Evolutionary conservation across 1,139 yeast species (phyloP), one percentile per base, ranked within the genome.

Genomic region (Entelexis paramagnoliae): DNA sequence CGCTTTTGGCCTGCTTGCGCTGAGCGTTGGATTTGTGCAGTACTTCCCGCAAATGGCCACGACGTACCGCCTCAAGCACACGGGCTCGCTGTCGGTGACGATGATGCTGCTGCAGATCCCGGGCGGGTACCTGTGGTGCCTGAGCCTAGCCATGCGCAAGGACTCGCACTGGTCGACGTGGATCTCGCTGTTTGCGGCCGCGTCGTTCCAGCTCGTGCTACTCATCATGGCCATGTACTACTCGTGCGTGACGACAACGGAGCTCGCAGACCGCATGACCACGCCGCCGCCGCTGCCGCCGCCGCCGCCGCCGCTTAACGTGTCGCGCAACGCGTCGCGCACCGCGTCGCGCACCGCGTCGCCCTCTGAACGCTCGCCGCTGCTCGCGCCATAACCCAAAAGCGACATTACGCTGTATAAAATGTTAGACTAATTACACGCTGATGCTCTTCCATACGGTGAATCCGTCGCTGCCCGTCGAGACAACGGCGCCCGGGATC

Each of bases 361-460:
- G 16, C 41, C 41, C 5, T 11, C n/a, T 6, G 41, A 36, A 16
- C 28, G 10, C 9, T 36, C 41, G 14, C 41, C 41, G 28, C 28
- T 32, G 29, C 41, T 36, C 11, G n/a, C 14, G 16, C 36, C n/a
- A 3, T 34, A 7, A 20, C n/a, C n/a, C n/a, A 19, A 11, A 14
- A 36, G 40, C n/a, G 14, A 13, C 14, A 14, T 7, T 13, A 22
- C 13, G 28, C 28, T 14, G 14, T 11, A 36, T 24, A 14, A 7
- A 24, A 5, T 22, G 41, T 8, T 38, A 7, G 17, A 22, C n/a
- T 41, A 29, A 29, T 41, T 41, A 88, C 48, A 91, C 95, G 66
- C 95, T 85, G 64, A 91, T 89, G 30, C 97, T 89, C 73, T 91
- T 91, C 96, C 97, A 91, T 50, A 91, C 73, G 64, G 87, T 85